Conservation (phyloP, 345 rosid species). For the Hibiscus mutabilis region DNA sequence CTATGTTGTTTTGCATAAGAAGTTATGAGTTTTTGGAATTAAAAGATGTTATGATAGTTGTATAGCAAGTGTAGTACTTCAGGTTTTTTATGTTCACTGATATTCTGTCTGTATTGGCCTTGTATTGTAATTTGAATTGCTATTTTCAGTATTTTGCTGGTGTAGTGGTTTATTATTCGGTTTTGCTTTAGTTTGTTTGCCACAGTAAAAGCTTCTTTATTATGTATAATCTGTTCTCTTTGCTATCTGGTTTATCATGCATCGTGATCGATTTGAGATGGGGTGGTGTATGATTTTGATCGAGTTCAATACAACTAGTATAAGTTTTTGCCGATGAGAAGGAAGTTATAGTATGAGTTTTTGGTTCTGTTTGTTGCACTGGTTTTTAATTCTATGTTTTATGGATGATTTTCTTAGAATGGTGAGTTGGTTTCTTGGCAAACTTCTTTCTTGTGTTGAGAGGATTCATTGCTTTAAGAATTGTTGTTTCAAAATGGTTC, state of each 20-base stretch:
- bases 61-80: not conserved
- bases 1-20: not conserved
- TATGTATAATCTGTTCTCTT: not conserved
- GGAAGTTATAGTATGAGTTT: not conserved
- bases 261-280: not conserved
- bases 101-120: not conserved
- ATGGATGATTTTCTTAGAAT: not conserved
- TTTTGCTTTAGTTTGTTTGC: not conserved
- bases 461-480: not conserved
- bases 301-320: not conserved
- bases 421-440: not conserved
- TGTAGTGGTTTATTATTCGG: not conserved
- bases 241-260: not conserved
- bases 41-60: not conserved
- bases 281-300: not conserved
- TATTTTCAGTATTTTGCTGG: not conserved
- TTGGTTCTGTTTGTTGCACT: not conserved
- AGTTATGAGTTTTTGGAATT: not conserved
- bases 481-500: too few species aligned
- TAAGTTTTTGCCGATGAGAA: not conserved
- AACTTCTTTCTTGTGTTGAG: not conserved
- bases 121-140: not conserved
- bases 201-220: not conserved
- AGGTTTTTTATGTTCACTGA: constrained; percentile 1
- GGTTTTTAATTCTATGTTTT: not conserved